phyloP scores from a whole-genome alignment of 2,329 filamentous ascomycete genomes.

The Aspergillus latus region DNA sequence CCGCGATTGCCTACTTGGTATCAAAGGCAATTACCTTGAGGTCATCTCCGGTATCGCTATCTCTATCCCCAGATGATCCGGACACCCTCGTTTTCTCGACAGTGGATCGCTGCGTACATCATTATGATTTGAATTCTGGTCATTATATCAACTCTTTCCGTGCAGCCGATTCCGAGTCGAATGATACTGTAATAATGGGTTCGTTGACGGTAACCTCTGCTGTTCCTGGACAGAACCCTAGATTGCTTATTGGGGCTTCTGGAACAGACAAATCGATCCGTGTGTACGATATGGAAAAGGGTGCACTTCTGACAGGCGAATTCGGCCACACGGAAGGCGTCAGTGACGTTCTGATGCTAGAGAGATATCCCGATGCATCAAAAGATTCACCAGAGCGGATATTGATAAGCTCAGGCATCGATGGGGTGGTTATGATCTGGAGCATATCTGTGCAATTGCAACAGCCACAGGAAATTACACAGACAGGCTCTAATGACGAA shows the following conservation, averaged over 20 bases:
- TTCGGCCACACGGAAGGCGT: slow-evolving; percentile 96
- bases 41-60: slow-evolving; percentile 82
- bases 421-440: slow-evolving; percentile 85
- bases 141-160: slow-evolving; percentile 74
- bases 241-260: slow-evolving; percentile 80
- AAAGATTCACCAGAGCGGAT: slow-evolving; percentile 48
- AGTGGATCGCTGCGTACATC: slow-evolving; percentile 61
- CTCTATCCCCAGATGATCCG: slow-evolving; percentile 62
- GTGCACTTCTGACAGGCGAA: slow-evolving; percentile 77
- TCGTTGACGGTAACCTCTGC: slow-evolving; percentile 64
- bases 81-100: slow-evolving; percentile 60
- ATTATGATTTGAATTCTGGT: slow-evolving; percentile 64
- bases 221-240: slow-evolving; percentile 56
- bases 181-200: slow-evolving; percentile 80
- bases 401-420: slow-evolving; percentile 72
- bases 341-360: slow-evolving; percentile 74
- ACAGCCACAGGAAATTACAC: slow-evolving; percentile 31
- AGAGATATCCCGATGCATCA: slow-evolving; percentile 37
- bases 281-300: slow-evolving; percentile 77
- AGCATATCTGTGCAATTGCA: slow-evolving; percentile 39
- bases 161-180: slow-evolving; percentile 74
- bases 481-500: slow-evolving; percentile 23
- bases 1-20: slow-evolving; percentile 73
- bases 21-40: slow-evolving; percentile 77
- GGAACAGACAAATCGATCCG: slow-evolving; percentile 95